Percentiles rank a stretch among this genome's conserved stretches.
These are phyloP conservation scores for Pseudohyphozyma bogoriensis DNA, from an alignment of 768 basidiomycete genomes.

Conservation along the genomic window DNA sequence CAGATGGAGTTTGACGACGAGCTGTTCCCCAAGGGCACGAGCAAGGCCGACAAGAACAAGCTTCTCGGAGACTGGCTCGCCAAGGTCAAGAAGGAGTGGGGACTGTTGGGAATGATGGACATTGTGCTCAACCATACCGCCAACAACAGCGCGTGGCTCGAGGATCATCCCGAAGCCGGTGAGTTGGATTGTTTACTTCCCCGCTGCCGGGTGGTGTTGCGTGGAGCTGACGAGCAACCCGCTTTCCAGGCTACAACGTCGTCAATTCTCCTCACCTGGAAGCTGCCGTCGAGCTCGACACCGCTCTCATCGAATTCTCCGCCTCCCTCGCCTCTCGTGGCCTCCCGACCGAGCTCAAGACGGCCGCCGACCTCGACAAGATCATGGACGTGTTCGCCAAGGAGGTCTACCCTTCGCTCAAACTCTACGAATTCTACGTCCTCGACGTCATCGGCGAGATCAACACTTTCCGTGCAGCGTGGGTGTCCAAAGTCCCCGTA, in stretches of 20 bases:
- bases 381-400: slow-evolving; percentile 57
- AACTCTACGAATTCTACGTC: slow-evolving; percentile 92
- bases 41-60: slow-evolving; percentile 33
- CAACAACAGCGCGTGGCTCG: slow-evolving; percentile 81
- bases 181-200: slow-evolving; percentile 27
- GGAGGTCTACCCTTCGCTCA: slow-evolving; percentile 49
- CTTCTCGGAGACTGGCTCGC: slow-evolving; percentile 46
- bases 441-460: slow-evolving; percentile 62
- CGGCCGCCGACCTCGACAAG: slow-evolving; percentile 55
- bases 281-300: slow-evolving; percentile 86
- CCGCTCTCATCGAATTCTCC: slow-evolving; percentile 74
- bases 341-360: slow-evolving; percentile 60
- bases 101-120: slow-evolving; percentile 80
- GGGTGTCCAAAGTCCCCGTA: slow-evolving; percentile 38
- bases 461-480: slow-evolving; percentile 48
- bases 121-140: slow-evolving; percentile 97
- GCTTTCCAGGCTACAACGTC: slow-evolving; percentile 65
- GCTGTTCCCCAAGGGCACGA: slow-evolving; percentile 46
- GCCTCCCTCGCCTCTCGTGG: slow-evolving; percentile 52
- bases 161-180: slow-evolving; percentile 93
- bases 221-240: neutral
- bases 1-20: slow-evolving; percentile 73
- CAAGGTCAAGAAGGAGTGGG: slow-evolving; percentile 70
- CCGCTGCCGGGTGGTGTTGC: no score
- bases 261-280: slow-evolving; percentile 80